Evolutionary conservation across 164 flowering plant genomes (phyloP).

Genomic region (Vitis cinerea): DNA sequence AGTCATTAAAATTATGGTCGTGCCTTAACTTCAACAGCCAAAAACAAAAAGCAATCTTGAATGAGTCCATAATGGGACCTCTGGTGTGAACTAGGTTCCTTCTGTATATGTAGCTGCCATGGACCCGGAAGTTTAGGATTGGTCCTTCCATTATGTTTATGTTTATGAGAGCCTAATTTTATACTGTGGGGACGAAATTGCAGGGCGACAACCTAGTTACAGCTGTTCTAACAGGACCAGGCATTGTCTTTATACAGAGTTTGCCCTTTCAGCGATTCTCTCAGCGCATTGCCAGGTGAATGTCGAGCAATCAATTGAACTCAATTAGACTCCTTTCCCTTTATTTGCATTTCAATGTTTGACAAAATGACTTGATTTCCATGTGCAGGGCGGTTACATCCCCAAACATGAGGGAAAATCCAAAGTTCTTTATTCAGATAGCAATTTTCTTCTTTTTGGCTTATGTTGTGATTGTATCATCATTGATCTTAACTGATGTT

Average conservation of each 20-base stretch:
- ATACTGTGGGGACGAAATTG: conserved; percentile 1
- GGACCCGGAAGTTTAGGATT: no score
- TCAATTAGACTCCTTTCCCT: neutral
- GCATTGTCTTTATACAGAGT: conserved; percentile 87
- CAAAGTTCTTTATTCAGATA: conserved; percentile 86
- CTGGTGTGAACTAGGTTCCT: no score
- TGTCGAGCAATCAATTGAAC: neutral
- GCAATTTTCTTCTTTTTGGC: conserved; percentile 86
- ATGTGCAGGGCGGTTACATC: conserved; percentile 89
- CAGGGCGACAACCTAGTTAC: conserved; percentile 76
- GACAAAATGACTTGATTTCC: neutral
- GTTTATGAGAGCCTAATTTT: neutral
- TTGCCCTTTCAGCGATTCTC: conserved; percentile 80
- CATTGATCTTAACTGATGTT: conserved; percentile 81
- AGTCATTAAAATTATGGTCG: no score
- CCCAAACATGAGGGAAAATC: conserved; percentile 94
- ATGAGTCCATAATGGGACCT: no score
- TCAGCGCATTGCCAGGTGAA: conserved; percentile 79
- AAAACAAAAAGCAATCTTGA: no score
- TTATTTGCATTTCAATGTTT: neutral
- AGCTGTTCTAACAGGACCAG: conserved; percentile 81
- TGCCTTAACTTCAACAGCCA: no score
- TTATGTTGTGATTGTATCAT: conserved; percentile 88
- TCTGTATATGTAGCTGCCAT: neutral
- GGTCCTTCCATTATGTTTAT: neutral